These are phyloP conservation scores for Curvularia sp. DNA, from an alignment of 2,329 filamentous ascomycete genomes.

Conservation along the genomic window DNA sequence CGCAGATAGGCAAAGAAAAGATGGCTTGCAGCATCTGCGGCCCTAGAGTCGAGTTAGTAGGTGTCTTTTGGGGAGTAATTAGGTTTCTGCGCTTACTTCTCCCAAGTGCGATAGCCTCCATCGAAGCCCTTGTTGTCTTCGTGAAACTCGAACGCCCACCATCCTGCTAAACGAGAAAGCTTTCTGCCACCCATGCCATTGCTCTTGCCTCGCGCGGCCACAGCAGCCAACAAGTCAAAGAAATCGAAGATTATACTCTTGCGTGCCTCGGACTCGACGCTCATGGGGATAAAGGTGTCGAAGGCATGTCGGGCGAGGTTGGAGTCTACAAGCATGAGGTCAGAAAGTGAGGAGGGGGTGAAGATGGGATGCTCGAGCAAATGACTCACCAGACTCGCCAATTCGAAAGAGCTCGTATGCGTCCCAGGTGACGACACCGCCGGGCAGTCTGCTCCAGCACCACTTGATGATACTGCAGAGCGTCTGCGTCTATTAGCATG, in stretches of 20 bases:
- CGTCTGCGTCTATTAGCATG: conserved; percentile 64
- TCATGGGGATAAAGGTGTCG: conserved; percentile 93
- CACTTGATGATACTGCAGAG: conserved; percentile 95
- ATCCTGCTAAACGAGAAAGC: conserved; percentile 91
- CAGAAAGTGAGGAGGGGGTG: conserved; percentile 20
- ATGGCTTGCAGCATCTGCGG: conserved; percentile 94
- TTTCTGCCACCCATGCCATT: conserved; percentile 95
- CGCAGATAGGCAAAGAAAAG: conserved; percentile 97
- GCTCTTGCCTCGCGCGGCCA: conserved; percentile 89
- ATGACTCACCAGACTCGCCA: conserved; percentile 79
- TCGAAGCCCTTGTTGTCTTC: conserved; percentile 93
- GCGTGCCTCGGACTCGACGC: conserved; percentile 84
- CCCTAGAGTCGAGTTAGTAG: conserved; percentile 62
- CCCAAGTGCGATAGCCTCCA: conserved; percentile 89
- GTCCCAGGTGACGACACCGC: conserved; percentile 95
- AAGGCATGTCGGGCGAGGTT: conserved; percentile 92
- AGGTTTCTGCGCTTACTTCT: conserved; percentile 63
- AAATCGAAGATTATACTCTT: conserved; percentile 94
- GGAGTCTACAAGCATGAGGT: conserved; percentile 69
- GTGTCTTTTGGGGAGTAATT: not conserved
- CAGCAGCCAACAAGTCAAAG: conserved; percentile 89
- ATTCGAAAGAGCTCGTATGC: conserved; percentile 95
- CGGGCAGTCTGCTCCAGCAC: conserved; percentile 94
- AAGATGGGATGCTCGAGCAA: not conserved
- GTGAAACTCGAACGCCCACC: conserved; percentile 96